Conservation (phyloP, 345 rosid genomes). For the Pugionium cornutum region DNA sequence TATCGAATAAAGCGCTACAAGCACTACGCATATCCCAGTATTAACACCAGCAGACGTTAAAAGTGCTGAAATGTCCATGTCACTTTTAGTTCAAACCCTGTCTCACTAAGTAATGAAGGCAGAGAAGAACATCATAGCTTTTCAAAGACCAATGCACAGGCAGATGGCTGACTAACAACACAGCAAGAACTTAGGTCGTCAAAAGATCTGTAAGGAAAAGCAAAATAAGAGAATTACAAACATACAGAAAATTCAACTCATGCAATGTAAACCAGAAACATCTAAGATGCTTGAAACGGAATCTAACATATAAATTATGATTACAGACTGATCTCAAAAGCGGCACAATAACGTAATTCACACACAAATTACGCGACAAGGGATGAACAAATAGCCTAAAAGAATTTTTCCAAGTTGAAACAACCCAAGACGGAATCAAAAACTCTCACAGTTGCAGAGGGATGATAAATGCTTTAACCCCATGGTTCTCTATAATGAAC, state of each 20-base stretch:
- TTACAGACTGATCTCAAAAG: constrained; percentile 2
- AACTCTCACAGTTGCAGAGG: not conserved
- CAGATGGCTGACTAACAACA: not conserved
- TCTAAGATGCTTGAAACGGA: not conserved
- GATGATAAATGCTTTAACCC: too few species aligned
- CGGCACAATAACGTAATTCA: not conserved
- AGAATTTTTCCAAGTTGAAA: not conserved
- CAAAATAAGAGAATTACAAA: not conserved
- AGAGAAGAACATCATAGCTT: constrained; percentile 20
- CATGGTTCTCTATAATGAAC: too few species aligned
- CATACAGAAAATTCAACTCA: not conserved
- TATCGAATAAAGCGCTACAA: constrained; percentile 68
- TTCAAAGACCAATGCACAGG: constrained; percentile 5
- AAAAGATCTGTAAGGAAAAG: constrained; percentile 15
- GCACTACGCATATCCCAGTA: constrained; percentile 57
- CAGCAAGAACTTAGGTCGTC: not conserved
- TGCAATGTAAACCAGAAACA: too few species aligned
- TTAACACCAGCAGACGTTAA: constrained; percentile 90
- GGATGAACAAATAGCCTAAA: not conserved
- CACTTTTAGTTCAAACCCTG: constrained; percentile 36
- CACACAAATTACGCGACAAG: not conserved
- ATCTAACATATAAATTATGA: not conserved
- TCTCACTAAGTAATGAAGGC: constrained; percentile 27
- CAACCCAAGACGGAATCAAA: constrained; percentile 8
- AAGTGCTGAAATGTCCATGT: constrained; percentile 71